These are phyloP conservation scores for Pythium grandisporangium DNA, from an alignment of 352 stramenopile species.

Conservation along the genomic window DNA sequence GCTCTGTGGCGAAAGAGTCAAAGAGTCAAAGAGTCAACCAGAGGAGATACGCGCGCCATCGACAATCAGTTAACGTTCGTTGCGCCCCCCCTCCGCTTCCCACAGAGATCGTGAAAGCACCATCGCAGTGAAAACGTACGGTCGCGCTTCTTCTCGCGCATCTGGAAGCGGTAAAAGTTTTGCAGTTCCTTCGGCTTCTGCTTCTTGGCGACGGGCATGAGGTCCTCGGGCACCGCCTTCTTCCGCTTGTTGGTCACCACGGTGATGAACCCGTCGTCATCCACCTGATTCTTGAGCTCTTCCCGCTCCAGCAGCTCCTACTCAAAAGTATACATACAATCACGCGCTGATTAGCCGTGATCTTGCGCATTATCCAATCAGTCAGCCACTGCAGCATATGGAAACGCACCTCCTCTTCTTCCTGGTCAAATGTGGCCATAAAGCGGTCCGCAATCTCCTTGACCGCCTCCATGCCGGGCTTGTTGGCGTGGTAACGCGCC, in stretches of 20 bases:
- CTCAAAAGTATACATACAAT: too few relatives aligned
- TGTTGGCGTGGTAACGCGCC: constrained; percentile 56
- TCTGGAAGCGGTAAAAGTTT: constrained; percentile 85
- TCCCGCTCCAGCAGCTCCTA: constrained; percentile 45
- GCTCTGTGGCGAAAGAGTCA: too few relatives aligned
- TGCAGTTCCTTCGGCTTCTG: constrained; percentile 75
- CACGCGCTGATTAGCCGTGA: too few relatives aligned
- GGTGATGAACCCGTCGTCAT: constrained; percentile 78
- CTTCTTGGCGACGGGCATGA: constrained; percentile 59
- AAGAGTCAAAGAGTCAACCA: too few relatives aligned
- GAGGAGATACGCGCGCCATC: too few relatives aligned
- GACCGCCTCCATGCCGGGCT: constrained; percentile 47
- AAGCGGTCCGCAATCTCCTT: constrained; percentile 65
- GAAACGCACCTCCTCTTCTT: constrained; percentile 41
- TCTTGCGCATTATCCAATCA: background rate
- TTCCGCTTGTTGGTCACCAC: constrained; percentile 75
- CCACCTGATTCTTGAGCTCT: constrained; percentile 69
- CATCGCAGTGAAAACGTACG: too few relatives aligned
- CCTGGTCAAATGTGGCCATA: constrained; percentile 67
- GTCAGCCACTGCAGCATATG: background rate
- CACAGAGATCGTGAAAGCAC: too few relatives aligned
- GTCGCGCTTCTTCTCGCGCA: constrained; percentile 77
- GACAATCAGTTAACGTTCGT: constrained; percentile 6
- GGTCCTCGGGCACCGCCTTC: constrained; percentile 22
- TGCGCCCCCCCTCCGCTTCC: background rate